Evolutionary conservation across 148 eudicot species (phyloP).

Genomic region (Nyssa sinensis): DNA sequence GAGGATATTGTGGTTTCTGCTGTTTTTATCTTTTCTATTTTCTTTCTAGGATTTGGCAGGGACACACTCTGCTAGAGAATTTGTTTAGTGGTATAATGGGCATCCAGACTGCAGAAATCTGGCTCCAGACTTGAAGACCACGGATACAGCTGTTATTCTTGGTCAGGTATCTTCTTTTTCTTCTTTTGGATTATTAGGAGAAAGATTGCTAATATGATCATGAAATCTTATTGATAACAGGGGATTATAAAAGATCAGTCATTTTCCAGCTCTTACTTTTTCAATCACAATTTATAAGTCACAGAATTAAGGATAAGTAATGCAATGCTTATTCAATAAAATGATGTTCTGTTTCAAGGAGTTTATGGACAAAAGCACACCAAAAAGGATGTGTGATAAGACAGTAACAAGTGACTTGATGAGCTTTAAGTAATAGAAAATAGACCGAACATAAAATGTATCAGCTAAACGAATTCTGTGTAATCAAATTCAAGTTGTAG

Average conservation of each 20-base stretch:
- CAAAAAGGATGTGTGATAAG: no score
- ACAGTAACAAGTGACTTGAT: no score
- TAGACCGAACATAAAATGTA: no score
- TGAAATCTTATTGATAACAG: not conserved
- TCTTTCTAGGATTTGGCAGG: conserved; percentile 52
- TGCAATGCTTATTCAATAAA: not conserved
- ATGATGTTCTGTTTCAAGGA: not conserved
- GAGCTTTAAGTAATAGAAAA: no score
- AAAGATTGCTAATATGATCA: not conserved
- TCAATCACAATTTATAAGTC: not conserved
- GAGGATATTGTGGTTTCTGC: not conserved
- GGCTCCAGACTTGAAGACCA: conserved; percentile 69
- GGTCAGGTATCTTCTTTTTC: no score
- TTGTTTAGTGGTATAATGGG: conserved; percentile 99
- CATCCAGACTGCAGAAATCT: conserved; percentile 78
- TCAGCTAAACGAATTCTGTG: no score
- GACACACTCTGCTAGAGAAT: conserved; percentile 88
- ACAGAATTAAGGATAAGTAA: not conserved
- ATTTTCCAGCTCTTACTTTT: not conserved
- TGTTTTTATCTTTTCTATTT: conserved; percentile 11
- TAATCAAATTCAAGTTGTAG: no score
- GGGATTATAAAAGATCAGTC: not conserved
- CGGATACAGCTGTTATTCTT: conserved; percentile 90
- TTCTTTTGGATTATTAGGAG: no score
- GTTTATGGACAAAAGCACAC: not conserved